Evolutionary conservation across 495 filamentous ascomycete species (phyloP).

Genomic region (Talaromyces trachyspermus): DNA sequence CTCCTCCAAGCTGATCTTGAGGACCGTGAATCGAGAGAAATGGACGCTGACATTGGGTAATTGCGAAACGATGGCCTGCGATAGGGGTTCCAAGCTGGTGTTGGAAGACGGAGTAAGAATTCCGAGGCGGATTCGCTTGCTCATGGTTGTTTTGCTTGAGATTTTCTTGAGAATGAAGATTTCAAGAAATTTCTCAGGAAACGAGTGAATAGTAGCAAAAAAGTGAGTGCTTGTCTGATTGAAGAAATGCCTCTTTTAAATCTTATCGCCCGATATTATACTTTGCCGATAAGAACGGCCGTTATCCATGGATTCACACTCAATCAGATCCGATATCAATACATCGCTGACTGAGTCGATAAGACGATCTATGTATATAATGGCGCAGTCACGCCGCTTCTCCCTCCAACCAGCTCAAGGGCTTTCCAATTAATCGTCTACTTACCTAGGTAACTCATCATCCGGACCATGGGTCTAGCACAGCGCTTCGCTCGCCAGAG

Average conservation of each 20-base stretch:
- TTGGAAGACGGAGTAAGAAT: conserved; percentile 7
- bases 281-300: too few species aligned
- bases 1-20: conserved; percentile 5
- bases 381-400: too few species aligned
- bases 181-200: neutral
- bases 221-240: neutral
- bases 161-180: neutral
- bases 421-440: too few species aligned
- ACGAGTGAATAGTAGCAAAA: neutral
- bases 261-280: conserved; percentile 2
- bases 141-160: neutral
- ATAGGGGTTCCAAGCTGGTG: conserved; percentile 5
- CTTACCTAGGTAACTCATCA: too few species aligned
- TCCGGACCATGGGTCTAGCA: too few species aligned
- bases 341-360: too few species aligned
- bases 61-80: conserved; percentile 5
- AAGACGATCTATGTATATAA: too few species aligned
- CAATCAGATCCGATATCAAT: too few species aligned
- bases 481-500: neutral
- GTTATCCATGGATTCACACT: too few species aligned
- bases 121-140: conserved; percentile 3
- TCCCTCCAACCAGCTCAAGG: too few species aligned
- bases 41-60: conserved; percentile 4
- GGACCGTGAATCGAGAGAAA: conserved; percentile 5
- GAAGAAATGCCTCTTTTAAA: neutral